Base-by-base conservation (phyloP, 108 stramenopile species). In the Pseudonitzschia multistriata region DNA sequence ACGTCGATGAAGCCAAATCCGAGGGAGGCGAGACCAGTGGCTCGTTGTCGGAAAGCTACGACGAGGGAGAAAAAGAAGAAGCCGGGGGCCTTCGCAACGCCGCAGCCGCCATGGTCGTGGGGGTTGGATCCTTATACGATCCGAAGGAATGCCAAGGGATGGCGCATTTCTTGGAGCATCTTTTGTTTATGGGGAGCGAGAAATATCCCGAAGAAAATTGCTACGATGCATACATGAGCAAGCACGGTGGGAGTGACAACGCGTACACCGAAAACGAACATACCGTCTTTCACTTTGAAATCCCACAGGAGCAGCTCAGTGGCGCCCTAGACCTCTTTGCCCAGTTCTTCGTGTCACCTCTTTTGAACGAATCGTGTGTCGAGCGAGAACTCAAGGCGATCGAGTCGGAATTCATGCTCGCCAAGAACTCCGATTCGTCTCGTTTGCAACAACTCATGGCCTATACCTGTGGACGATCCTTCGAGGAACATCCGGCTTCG, bases 361-460 rank as follows among this genome's bases (percentile, higher is more conserved):
- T 97, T 19, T 74, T 99, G 81, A 72, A 74, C 0, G 85, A 84
- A 55, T 81, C 79, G n/a, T 78, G 81, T 54, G 91, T 93, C 7
- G 96, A 83, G 31, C 81, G 98, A 42, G 99, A 99, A 79, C 67
- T 99, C 48, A 85, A 97, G 62, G 94, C 96, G n/a, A 94, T 98
- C 36, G 98, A 99, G 85, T 89, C 94, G 48, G 93, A 98, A 62
- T 98, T 96, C 81, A 84, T 94, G 59, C 81, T 96, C 60, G 84
- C 80, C 74, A 88, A 86, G 54, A 85, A 85, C 52, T 83, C 74
- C 57, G 97, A 98, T 76, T 70, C 76, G 17, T 80, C 69, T 50
- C 70, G 97, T n/a, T 25, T 85, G 59, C 74, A 81, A 52, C 91
- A 95, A 63, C 62, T 97, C 3, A 72, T 88, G 83, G 70, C 81